Evolutionary conservation across 352 stramenopile species (phyloP).

Genomic region (Phytophthora cryptogea): DNA sequence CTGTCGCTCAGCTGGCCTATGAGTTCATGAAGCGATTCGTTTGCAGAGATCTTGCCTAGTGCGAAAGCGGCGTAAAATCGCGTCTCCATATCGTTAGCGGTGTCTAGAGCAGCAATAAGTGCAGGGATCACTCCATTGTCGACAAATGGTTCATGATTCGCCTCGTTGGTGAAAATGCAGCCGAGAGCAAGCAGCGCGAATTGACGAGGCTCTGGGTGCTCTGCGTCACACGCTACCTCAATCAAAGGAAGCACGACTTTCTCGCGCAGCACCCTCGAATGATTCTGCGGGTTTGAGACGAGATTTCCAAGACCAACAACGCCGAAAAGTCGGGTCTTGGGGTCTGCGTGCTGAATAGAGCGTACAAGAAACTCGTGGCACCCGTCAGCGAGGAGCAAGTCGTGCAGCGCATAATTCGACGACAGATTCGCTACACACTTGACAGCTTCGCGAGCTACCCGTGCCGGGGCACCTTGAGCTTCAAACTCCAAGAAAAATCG

Average conservation of each 20-base stretch:
- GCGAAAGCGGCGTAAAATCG: conserved; percentile 94
- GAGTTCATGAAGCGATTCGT: conserved; percentile 66
- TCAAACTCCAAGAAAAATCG: conserved; percentile 82
- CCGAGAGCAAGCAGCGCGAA: conserved; percentile 89
- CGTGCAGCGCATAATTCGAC: conserved; percentile 88
- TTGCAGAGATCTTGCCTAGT: conserved; percentile 93
- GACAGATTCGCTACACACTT: conserved; percentile 80
- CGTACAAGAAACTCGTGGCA: conserved; percentile 84
- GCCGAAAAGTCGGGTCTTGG: conserved; percentile 83
- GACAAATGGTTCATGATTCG: conserved; percentile 74
- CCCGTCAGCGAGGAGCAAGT: conserved; percentile 74
- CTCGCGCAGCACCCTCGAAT: conserved; percentile 71
- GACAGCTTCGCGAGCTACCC: conserved; percentile 64
- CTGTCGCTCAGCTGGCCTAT: conserved; percentile 61
- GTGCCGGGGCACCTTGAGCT: conserved; percentile 22
- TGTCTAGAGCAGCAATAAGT: conserved; percentile 68
- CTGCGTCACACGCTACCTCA: conserved; percentile 43
- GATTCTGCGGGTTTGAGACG: conserved; percentile 81
- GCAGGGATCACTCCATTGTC: conserved; percentile 67
- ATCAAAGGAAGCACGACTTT: conserved; percentile 66
- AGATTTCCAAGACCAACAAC: conserved; percentile 92
- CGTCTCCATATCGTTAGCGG: conserved; percentile 86
- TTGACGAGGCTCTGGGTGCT: conserved; percentile 53
- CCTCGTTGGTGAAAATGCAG: conserved; percentile 75
- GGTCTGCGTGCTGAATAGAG: conserved; percentile 64